Conservation (phyloP, 2,329 filamentous ascomycete species). For the Colletotrichum sp. region DNA sequence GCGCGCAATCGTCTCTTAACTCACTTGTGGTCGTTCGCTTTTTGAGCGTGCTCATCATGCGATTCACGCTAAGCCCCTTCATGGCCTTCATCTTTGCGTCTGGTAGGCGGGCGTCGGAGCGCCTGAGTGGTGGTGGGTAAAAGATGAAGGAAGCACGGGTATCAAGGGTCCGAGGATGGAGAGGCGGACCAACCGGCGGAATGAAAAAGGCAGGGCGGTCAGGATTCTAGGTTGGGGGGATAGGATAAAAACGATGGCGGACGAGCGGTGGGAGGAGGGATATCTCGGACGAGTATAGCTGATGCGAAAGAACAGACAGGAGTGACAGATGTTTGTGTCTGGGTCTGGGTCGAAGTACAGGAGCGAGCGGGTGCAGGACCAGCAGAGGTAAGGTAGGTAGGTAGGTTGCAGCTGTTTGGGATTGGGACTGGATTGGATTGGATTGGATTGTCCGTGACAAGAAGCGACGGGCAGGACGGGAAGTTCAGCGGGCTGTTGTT, state of each 20-base stretch:
- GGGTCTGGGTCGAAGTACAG: neutral
- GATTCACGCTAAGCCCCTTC: slow-evolving; percentile 61
- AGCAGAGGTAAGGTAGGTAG: neutral
- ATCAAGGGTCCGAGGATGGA: neutral
- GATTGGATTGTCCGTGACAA: neutral
- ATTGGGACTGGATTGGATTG: neutral
- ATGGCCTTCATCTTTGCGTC: slow-evolving; percentile 42
- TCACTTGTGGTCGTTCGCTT: slow-evolving; percentile 40
- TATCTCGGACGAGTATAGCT: neutral
- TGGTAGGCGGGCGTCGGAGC: neutral
- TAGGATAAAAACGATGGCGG: neutral
- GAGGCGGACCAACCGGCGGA: neutral
- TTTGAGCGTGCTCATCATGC: slow-evolving; percentile 60
- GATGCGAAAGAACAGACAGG: neutral
- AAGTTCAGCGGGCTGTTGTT: neutral
- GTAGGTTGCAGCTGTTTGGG: neutral
- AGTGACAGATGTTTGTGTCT: neutral
- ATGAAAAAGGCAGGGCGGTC: neutral
- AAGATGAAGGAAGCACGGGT: neutral
- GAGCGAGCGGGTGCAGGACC: neutral
- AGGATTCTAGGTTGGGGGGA: neutral
- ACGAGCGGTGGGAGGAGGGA: neutral
- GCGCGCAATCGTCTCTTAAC: neutral
- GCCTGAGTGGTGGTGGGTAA: neutral
- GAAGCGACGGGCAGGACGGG: neutral